Conservation (phyloP, 164 flowering plant species). For the Echeveria elegans region DNA sequence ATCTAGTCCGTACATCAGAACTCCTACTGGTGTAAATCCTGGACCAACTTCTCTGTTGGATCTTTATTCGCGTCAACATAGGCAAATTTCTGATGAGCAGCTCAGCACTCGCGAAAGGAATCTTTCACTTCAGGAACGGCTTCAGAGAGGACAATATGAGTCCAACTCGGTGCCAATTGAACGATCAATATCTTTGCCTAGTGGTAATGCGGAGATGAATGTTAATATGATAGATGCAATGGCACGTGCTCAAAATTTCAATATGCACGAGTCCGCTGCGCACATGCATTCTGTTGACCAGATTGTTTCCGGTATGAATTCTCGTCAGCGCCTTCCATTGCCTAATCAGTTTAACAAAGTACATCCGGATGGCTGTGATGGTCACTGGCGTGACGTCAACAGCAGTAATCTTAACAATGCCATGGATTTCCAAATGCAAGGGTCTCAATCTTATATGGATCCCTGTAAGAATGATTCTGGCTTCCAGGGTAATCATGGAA, state of each 20-base stretch:
- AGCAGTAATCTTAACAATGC: constrained; percentile 36
- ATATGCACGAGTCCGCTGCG: constrained; percentile 37
- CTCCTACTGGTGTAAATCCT: constrained; percentile 27
- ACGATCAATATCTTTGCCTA: constrained; percentile 38
- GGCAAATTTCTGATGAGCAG: constrained; percentile 41
- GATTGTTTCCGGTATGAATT: constrained; percentile 29
- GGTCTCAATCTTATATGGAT: constrained; percentile 39
- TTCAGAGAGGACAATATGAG: constrained; percentile 52
- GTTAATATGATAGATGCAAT: constrained; percentile 39
- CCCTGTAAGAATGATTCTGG: constrained; percentile 35
- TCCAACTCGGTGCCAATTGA: constrained; percentile 42
- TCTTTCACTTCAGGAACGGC: constrained; percentile 42
- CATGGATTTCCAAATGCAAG: constrained; percentile 46
- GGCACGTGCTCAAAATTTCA: constrained; percentile 41
- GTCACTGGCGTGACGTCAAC: constrained; percentile 43
- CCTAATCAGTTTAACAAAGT: constrained; percentile 37
- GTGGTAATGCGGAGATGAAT: constrained; percentile 41
- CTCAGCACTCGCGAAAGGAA: constrained; percentile 40
- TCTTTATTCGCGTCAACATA: constrained; percentile 45
- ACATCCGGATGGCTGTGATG: constrained; percentile 34
- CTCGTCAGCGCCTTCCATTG: constrained; percentile 26
- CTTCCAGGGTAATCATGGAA: constrained; percentile 27
- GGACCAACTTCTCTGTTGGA: constrained; percentile 40
- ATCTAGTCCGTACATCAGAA: constrained; percentile 34
- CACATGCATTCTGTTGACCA: constrained; percentile 38